A percentile compares a stretch with the other conserved stretches of the same genome.
These are phyloP conservation scores for Phytophthora cactorum DNA, from an alignment of 352 stramenopile species.

Conservation along the genomic window DNA sequence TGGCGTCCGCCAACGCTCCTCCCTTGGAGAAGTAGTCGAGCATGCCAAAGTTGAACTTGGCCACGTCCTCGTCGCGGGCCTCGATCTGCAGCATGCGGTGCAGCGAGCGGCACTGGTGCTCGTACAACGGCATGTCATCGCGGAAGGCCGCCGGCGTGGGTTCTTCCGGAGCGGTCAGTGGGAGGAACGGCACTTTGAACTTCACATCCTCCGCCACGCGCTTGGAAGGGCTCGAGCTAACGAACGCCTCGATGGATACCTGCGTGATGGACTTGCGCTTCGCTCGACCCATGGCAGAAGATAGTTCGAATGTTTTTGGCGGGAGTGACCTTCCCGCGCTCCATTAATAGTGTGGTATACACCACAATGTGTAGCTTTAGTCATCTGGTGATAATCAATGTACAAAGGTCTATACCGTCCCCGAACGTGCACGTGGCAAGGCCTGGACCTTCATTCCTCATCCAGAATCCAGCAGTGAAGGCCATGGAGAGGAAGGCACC, in stretches of 20 bases:
- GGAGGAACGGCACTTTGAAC: slow-evolving; percentile 87
- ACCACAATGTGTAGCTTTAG: slow-evolving; percentile 5
- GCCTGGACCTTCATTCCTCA: slow-evolving; percentile 7
- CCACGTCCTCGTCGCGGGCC: slow-evolving; percentile 60
- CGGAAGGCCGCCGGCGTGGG: slow-evolving; percentile 66
- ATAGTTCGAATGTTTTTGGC: slow-evolving; percentile 8
- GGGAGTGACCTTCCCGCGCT: neutral
- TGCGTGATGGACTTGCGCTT: slow-evolving; percentile 46
- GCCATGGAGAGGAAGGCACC: slow-evolving; percentile 39
- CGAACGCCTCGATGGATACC: slow-evolving; percentile 64
- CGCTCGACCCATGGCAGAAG: slow-evolving; percentile 11
- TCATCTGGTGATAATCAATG: neutral
- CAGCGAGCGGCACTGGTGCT: slow-evolving; percentile 84
- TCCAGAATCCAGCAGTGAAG: slow-evolving; percentile 14
- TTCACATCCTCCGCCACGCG: slow-evolving; percentile 65
- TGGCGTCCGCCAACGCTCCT: slow-evolving; percentile 77
- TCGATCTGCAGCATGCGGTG: slow-evolving; percentile 89
- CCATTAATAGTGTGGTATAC: neutral
- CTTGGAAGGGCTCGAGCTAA: slow-evolving; percentile 36
- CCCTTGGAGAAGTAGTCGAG: slow-evolving; percentile 76
- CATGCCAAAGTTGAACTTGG: slow-evolving; percentile 78
- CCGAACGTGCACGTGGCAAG: slow-evolving; percentile 33
- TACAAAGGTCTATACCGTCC: slow-evolving; percentile 2
- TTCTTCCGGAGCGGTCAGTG: slow-evolving; percentile 68
- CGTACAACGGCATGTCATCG: slow-evolving; percentile 59